Percentiles rank a stretch among this genome's conserved stretches.
Conservation (phyloP, 2,329 filamentous ascomycete genomes). For the Tolypocladium inflatum region DNA sequence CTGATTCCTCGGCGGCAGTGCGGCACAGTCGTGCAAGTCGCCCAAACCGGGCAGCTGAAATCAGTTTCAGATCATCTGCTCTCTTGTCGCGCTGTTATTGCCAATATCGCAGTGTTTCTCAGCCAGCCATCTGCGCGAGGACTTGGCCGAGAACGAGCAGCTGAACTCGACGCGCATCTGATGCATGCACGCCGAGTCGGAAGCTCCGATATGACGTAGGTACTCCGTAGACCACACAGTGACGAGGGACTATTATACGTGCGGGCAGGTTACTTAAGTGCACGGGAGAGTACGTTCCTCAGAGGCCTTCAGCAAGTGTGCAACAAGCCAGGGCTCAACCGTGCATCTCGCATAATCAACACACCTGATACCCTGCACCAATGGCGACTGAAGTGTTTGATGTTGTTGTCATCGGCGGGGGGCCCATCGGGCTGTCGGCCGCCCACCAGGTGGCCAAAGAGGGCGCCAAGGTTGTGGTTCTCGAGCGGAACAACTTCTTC, state of each 20-base stretch:
- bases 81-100: background rate
- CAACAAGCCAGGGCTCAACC: background rate
- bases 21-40: too few relatives aligned
- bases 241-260: background rate
- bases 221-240: background rate
- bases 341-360: background rate
- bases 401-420: background rate
- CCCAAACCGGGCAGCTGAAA: too few relatives aligned
- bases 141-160: background rate
- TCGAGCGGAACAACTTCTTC: background rate
- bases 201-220: background rate
- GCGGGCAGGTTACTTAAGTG: background rate
- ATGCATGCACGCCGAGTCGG: background rate
- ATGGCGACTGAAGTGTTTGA: background rate
- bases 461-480: background rate
- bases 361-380: background rate
- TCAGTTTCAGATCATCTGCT: too few relatives aligned
- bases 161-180: background rate
- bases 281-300: background rate
- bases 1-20: too few relatives aligned
- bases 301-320: background rate
- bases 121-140: background rate
- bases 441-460: background rate
- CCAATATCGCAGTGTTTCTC: background rate
- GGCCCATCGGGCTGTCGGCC: background rate